These are phyloP conservation scores for Ampelocalamus luodianensis DNA, from an alignment of 176 grass and related monocot species.

Conservation along the genomic window DNA sequence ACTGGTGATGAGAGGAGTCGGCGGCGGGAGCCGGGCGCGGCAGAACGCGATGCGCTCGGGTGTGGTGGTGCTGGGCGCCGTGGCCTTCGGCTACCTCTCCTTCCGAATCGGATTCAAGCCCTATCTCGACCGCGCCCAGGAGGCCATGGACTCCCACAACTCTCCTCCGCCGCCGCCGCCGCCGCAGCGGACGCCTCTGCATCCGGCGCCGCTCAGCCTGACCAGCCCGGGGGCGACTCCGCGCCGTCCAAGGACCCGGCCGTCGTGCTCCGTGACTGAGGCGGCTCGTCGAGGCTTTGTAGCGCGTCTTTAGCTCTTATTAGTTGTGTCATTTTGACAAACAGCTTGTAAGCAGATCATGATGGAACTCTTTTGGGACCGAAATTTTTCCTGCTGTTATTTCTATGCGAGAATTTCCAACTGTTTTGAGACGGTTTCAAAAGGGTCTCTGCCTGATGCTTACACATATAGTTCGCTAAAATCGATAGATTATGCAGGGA, in stretches of 20 bases:
- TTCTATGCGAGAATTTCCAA: neutral
- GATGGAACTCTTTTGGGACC: neutral
- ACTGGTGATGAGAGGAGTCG: neutral
- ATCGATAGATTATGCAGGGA: neutral
- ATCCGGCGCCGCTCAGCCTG: neutral
- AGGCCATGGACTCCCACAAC: conserved; percentile 50
- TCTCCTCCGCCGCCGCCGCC: neutral
- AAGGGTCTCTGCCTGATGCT: neutral
- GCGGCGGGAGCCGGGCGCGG: conserved; percentile 43
- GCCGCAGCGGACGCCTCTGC: neutral
- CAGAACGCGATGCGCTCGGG: conserved; percentile 78
- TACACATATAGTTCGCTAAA: neutral
- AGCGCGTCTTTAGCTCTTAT: too few species aligned
- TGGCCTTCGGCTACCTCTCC: conserved; percentile 87
- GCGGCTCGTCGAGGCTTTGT: neutral
- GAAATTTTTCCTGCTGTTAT: neutral
- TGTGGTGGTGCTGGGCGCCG: conserved; percentile 75
- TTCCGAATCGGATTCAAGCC: conserved; percentile 84
- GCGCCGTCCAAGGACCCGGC: conserved; percentile 45
- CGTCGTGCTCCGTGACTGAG: conserved; percentile 55
- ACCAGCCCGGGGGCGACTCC: neutral
- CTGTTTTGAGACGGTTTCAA: neutral
- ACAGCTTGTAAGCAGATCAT: conserved; percentile 20
- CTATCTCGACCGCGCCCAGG: conserved; percentile 76
- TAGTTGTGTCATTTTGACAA: conserved; percentile 42